Conservation (phyloP, 345 rosid species). For the Salix udensis region DNA sequence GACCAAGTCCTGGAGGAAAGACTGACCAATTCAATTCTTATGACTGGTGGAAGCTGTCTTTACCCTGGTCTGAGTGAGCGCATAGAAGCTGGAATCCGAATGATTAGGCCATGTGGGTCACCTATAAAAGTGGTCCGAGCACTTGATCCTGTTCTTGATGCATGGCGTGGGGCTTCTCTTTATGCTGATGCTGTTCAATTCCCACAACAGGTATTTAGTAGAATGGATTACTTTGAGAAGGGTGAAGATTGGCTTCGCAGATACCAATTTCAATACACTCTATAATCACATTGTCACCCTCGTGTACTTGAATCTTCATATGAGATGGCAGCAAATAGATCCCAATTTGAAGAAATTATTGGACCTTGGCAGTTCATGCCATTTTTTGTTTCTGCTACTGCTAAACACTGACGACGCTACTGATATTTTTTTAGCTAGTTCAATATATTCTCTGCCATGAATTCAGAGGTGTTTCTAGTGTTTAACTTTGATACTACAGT, state of each 20-base stretch:
- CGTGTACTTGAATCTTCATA: not conserved
- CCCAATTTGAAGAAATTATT: not conserved
- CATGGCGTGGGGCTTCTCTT: conserved; percentile 92
- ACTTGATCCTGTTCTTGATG: conserved; percentile 77
- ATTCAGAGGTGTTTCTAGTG: not conserved
- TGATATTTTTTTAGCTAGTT: not conserved
- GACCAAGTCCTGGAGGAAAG: conserved; percentile 49
- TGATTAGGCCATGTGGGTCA: conserved; percentile 79
- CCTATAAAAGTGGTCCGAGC: conserved; percentile 65
- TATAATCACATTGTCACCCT: conserved; percentile 16
- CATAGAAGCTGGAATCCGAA: conserved; percentile 68
- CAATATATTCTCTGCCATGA: not conserved
- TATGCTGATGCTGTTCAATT: conserved; percentile 59
- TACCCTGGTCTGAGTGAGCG: conserved; percentile 66
- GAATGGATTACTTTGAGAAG: conserved; percentile 71
- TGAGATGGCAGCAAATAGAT: not conserved
- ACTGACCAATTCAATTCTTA: conserved; percentile 63
- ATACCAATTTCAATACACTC: conserved; percentile 59
- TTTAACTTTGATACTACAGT: not conserved
- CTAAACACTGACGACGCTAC: not conserved
- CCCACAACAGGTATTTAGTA: conserved; percentile 56
- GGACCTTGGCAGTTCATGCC: not conserved
- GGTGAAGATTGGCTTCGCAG: conserved; percentile 91
- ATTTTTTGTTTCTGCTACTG: not conserved
- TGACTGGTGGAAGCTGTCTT: conserved; percentile 78